Evolutionary conservation across 352 stramenopile species (phyloP).

Genomic region (Phytopythium litorale): DNA sequence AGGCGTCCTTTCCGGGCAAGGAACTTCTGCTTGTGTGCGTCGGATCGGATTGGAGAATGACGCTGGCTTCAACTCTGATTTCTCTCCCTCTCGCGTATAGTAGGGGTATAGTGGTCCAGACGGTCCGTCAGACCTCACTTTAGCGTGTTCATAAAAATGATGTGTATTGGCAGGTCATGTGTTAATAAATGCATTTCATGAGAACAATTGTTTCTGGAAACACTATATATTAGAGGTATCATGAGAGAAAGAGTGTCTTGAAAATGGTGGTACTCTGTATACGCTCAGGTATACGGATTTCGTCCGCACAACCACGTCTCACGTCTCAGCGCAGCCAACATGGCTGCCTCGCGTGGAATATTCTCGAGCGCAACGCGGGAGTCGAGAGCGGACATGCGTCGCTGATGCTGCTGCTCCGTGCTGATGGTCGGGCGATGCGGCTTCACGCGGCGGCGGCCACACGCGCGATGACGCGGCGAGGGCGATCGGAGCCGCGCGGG

Average conservation of each 20-base stretch:
- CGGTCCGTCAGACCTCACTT: no score
- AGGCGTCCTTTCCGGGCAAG: background rate
- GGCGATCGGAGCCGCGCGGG: background rate
- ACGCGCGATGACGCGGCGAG: background rate
- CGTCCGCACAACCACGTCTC: background rate
- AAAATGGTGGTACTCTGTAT: background rate
- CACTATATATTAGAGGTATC: no score
- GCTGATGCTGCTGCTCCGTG: no score
- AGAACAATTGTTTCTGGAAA: no score
- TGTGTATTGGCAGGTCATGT: no score
- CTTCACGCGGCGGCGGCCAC: background rate
- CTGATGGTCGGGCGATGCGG: no score
- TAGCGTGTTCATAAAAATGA: no score
- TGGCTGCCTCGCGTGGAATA: background rate
- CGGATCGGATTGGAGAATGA: background rate
- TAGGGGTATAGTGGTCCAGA: background rate
- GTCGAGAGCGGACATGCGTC: background rate
- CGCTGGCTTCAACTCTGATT: constrained; percentile 6
- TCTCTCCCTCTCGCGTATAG: background rate
- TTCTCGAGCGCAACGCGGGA: background rate
- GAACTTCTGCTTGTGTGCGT: background rate
- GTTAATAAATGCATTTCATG: no score
- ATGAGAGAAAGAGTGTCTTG: no score
- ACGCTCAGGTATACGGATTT: background rate
- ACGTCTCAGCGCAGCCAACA: background rate